phyloP scores from a whole-genome alignment of 2,329 filamentous ascomycete species.

The Chaetomiaceae sp. region DNA sequence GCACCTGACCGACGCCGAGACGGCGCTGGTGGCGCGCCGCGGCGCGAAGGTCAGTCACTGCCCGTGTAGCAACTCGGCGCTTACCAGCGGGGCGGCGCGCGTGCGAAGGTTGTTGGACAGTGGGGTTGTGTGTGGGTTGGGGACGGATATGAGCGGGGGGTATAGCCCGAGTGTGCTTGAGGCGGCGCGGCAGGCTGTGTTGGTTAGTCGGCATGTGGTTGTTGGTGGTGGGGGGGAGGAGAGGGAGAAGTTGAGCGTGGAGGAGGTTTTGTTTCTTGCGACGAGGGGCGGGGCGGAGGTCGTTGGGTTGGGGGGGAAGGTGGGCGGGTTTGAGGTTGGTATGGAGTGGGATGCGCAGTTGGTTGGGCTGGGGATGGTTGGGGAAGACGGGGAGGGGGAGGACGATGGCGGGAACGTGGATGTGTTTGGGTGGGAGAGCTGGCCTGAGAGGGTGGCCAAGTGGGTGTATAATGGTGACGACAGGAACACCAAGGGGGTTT shows the following conservation, averaged over 20 bases:
- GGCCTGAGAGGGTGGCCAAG: slow-evolving; percentile 82
- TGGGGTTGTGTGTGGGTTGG: slow-evolving; percentile 76
- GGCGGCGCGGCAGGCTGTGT: slow-evolving; percentile 72
- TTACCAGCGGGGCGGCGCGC: slow-evolving; percentile 73
- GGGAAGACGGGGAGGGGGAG: slow-evolving; percentile 35
- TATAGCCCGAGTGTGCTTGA: slow-evolving; percentile 79
- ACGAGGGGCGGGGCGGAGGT: slow-evolving; percentile 84
- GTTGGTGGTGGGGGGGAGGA: slow-evolving; percentile 48
- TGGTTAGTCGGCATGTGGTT: slow-evolving; percentile 70
- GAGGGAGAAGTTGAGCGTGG: slow-evolving; percentile 66
- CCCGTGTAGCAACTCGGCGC: slow-evolving; percentile 76
- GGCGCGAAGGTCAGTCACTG: slow-evolving; percentile 74
- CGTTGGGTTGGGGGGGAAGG: slow-evolving; percentile 63
- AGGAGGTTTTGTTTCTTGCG: slow-evolving; percentile 80
- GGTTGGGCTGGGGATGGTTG: slow-evolving; percentile 55
- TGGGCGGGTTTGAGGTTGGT: slow-evolving; percentile 80
- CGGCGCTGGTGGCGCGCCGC: slow-evolving; percentile 54
- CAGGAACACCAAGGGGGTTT: slow-evolving; percentile 80
- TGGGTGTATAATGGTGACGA: slow-evolving; percentile 96
- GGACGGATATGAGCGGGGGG: slow-evolving; percentile 87
- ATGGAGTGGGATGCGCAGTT: slow-evolving; percentile 92
- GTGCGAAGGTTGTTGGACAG: slow-evolving; percentile 69
- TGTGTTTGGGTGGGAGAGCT: slow-evolving; percentile 86
- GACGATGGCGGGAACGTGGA: slow-evolving; percentile 64
- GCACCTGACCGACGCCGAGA: slow-evolving; percentile 66